Conservation (phyloP, 441 rosid species). For the Iberis amara region DNA sequence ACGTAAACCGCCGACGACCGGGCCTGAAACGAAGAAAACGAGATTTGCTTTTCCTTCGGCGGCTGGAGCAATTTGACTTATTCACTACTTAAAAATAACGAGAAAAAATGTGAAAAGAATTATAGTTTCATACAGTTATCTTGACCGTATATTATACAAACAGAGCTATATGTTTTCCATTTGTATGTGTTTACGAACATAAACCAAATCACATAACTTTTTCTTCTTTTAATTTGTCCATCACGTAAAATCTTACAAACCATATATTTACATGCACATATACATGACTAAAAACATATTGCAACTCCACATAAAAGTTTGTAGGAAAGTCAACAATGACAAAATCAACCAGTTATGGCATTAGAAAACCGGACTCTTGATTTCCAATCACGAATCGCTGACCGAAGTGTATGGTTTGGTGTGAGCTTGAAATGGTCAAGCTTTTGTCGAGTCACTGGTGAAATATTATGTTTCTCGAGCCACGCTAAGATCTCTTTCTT, state of each 20-base stretch:
- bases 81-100: too few relatives aligned
- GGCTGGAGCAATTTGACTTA: too few relatives aligned
- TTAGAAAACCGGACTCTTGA: slow-evolving; percentile 40
- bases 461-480: slow-evolving; percentile 62
- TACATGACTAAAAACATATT: not conserved
- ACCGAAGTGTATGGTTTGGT: slow-evolving; percentile 68
- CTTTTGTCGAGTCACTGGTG: slow-evolving; percentile 63
- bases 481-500: slow-evolving; percentile 67
- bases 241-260: slow-evolving; percentile 18
- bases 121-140: not conserved
- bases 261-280: slow-evolving; percentile 12
- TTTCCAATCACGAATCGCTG: slow-evolving; percentile 78
- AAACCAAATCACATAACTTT: slow-evolving; percentile 23
- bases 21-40: too few relatives aligned
- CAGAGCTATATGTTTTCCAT: slow-evolving; percentile 8
- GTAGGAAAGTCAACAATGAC: not conserved
- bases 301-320: not conserved
- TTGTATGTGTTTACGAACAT: slow-evolving; percentile 11
- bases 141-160: too few relatives aligned
- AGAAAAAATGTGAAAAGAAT: too few relatives aligned
- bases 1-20: too few relatives aligned
- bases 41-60: too few relatives aligned
- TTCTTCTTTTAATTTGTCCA: not conserved
- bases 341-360: slow-evolving; percentile 12
- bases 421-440: slow-evolving; percentile 44